Evolutionary conservation across 75 land plant genomes (phyloP).

Genomic region (Pinus albicaulis): DNA sequence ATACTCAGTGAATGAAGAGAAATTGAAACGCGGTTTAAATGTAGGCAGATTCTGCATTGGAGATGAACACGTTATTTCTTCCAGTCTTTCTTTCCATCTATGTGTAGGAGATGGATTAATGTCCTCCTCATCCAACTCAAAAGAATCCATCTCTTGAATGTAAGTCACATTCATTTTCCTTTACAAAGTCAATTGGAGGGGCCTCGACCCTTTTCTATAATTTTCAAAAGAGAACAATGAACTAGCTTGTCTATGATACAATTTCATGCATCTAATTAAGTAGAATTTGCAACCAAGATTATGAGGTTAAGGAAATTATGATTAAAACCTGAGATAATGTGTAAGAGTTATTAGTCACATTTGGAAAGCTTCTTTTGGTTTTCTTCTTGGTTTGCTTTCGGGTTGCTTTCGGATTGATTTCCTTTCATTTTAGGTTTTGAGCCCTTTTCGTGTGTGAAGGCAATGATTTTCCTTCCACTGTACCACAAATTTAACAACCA

Average conservation of each 20-base stretch:
- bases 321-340: no score
- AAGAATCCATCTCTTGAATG: constrained; percentile 87
- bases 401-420: neutral
- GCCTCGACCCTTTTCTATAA: neutral
- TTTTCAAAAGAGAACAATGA: neutral
- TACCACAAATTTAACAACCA: neutral
- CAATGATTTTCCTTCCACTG: constrained; percentile 9
- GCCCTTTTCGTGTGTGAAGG: neutral
- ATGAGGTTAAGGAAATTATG: no score
- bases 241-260: neutral
- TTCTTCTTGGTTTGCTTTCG: no score
- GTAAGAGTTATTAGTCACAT: no score
- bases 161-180: constrained; percentile 62
- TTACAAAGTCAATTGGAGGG: constrained; percentile 33
- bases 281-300: no score
- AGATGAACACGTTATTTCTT: constrained; percentile 25
- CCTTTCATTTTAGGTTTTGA: neutral
- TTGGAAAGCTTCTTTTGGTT: no score
- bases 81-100: constrained; percentile 24
- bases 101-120: constrained; percentile 5
- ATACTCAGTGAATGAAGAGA: no score
- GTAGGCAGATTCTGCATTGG: constrained; percentile 14
- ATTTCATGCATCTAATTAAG: no score
- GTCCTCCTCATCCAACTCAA: constrained; percentile 75
- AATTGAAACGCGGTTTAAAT: no score